These are phyloP conservation scores for Mucor racemosus DNA, from an alignment of 371 early-diverging fungal genomes.

Conservation along the genomic window DNA sequence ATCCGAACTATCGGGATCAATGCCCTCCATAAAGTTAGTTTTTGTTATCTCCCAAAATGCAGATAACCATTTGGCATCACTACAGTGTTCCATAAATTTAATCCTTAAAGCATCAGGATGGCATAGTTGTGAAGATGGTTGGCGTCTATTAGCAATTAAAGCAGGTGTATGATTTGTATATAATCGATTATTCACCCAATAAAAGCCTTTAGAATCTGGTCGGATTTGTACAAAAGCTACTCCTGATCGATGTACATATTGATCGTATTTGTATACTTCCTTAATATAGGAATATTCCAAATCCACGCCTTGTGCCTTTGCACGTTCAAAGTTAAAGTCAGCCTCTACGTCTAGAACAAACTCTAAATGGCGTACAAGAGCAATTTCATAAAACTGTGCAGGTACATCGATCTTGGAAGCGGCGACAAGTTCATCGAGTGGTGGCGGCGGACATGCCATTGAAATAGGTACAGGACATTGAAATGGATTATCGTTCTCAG, in stretches of 20 bases:
- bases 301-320: conserved; percentile 52
- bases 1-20: conserved; percentile 27
- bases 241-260: conserved; percentile 91
- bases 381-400: conserved; percentile 77
- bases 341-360: conserved; percentile 96
- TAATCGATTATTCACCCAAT: conserved; percentile 90
- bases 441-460: conserved; percentile 72
- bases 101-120: conserved; percentile 61
- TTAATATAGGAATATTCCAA: conserved; percentile 75
- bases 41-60: conserved; percentile 68
- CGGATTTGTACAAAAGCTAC: conserved; percentile 91
- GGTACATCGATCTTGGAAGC: conserved; percentile 63
- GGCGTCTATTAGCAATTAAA: conserved; percentile 39
- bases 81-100: conserved; percentile 64
- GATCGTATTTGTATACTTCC: conserved; percentile 76
- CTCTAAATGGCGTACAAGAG: conserved; percentile 79
- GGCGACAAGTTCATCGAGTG: conserved; percentile 44
- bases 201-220: conserved; percentile 73
- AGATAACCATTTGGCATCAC: conserved; percentile 48
- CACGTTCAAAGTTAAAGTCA: conserved; percentile 64
- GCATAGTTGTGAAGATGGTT: conserved; percentile 36
- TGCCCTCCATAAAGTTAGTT: conserved; percentile 32
- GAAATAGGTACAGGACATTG: conserved; percentile 78
- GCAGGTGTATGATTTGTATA: conserved; percentile 71
- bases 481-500: conserved; percentile 87